A percentile compares a stretch with the other conserved stretches of the same genome.
These are phyloP conservation scores for Aspergillus sclerotialis DNA, from an alignment of 2,329 filamentous ascomycete species.

Conservation along the genomic window DNA sequence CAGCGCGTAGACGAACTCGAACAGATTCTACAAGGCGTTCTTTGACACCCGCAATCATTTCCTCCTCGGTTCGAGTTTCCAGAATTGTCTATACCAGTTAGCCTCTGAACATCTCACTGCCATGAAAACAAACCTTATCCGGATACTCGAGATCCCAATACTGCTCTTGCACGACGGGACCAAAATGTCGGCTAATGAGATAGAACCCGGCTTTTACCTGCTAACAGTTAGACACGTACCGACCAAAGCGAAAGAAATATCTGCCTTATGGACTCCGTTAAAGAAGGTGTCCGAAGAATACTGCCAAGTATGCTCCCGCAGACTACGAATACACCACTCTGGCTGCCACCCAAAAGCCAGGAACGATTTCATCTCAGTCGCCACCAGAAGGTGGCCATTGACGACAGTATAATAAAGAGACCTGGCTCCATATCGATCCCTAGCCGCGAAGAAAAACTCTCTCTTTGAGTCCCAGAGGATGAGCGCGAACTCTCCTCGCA, in stretches of 20 bases:
- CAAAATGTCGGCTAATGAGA: conserved; percentile 34
- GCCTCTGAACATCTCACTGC: neutral
- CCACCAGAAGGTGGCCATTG: conserved; percentile 38
- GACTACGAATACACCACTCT: conserved; percentile 46
- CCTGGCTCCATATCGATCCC: conserved; percentile 54
- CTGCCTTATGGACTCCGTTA: conserved; percentile 41
- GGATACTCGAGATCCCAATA: conserved; percentile 51
- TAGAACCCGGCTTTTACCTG: conserved; percentile 41
- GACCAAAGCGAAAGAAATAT: too few relatives aligned
- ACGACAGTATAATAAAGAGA: conserved; percentile 47
- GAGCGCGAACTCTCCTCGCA: conserved; percentile 51
- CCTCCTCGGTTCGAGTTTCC: conserved; percentile 42
- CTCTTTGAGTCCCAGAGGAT: conserved; percentile 44
- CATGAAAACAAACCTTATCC: conserved; percentile 38
- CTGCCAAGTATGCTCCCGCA: conserved; percentile 40
- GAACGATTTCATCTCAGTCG: conserved; percentile 51
- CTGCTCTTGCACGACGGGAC: conserved; percentile 30
- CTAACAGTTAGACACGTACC: neutral
- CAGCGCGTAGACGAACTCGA: conserved; percentile 47
- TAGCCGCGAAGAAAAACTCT: conserved; percentile 40
- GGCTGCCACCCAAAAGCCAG: conserved; percentile 45
- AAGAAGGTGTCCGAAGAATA: conserved; percentile 45
- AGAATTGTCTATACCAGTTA: conserved; percentile 14
- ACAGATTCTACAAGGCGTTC: conserved; percentile 46
- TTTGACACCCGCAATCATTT: conserved; percentile 46